Percentiles rank a stretch among this genome's conserved stretches.
These are phyloP conservation scores for Angomonas deanei DNA, from an alignment of 208 protist species.

Conservation along the genomic window DNA sequence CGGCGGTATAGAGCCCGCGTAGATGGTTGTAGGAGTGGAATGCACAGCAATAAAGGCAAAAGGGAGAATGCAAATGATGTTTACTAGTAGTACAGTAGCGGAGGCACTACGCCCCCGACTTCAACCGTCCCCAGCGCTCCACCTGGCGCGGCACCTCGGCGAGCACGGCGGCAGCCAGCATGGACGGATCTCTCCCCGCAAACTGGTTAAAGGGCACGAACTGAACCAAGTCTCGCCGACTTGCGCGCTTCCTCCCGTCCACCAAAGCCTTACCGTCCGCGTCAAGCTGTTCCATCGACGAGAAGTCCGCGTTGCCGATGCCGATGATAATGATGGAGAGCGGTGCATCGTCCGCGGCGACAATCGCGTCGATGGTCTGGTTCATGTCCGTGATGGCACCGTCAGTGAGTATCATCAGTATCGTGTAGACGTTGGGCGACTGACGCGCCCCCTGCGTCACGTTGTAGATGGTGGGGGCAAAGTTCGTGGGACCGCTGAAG, in stretches of 20 bases:
- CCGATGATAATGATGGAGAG: conserved; percentile 91
- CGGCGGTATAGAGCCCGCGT: too few relatives aligned
- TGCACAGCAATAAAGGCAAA: too few relatives aligned
- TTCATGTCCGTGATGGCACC: conserved; percentile 83
- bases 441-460: conserved; percentile 22
- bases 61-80: too few relatives aligned
- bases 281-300: conserved; percentile 84
- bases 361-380: conserved; percentile 66
- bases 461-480: conserved; percentile 28
- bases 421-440: conserved; percentile 53
- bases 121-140: conserved; percentile 19
- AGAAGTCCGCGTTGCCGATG: conserved; percentile 85
- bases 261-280: too few relatives aligned
- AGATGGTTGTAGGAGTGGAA: too few relatives aligned
- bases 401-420: conserved; percentile 89
- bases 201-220: conserved; percentile 70
- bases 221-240: conserved; percentile 57
- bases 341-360: conserved; percentile 61
- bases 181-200: conserved; percentile 14
- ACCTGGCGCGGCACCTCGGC: conserved; percentile 47
- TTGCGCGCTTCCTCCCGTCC: conserved; percentile 24
- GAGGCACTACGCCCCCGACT: background rate
- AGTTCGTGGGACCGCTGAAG: conserved; percentile 66
- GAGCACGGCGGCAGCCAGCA: conserved; percentile 44
- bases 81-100: too few relatives aligned